Conservation (phyloP, 352 stramenopile species). For the Phytophthora crassamura region DNA sequence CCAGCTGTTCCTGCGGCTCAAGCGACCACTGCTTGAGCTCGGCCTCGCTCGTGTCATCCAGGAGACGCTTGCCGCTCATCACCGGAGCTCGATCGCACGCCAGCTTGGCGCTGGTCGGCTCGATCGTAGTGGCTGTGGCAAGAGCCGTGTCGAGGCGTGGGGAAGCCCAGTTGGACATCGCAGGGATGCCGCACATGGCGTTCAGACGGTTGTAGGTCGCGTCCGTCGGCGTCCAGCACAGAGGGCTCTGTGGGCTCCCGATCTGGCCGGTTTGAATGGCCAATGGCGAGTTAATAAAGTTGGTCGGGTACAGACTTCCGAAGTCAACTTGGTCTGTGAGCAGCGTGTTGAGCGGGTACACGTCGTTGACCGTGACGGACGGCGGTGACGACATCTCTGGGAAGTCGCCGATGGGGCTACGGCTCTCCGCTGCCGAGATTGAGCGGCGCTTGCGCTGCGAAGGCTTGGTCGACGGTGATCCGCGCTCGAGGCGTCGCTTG, state of each 20-base stretch:
- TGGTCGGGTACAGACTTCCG: conserved; percentile 23
- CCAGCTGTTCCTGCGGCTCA: not conserved
- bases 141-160: conserved; percentile 12
- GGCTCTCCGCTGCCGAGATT: conserved; percentile 1
- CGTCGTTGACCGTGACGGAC: conserved; percentile 3
- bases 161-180: conserved; percentile 29
- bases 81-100: conserved; percentile 37
- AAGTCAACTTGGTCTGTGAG: conserved; percentile 35
- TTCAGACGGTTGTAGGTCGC: conserved; percentile 30
- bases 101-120: conserved; percentile 55
- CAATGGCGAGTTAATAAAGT: conserved; percentile 38
- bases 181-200: conserved; percentile 29
- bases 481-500: conserved; percentile 78
- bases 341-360: conserved; percentile 25
- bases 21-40: conserved; percentile 16
- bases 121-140: conserved; percentile 51
- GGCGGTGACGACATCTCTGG: not conserved
- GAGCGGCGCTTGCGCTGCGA: conserved; percentile 31
- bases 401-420: conserved; percentile 8
- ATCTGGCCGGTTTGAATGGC: conserved; percentile 32
- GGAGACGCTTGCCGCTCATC: conserved; percentile 45
- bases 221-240: conserved; percentile 47
- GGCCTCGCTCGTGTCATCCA: conserved; percentile 28
- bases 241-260: conserved; percentile 18
- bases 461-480: conserved; percentile 12